These are phyloP conservation scores for Talaromyces sp. DNA, from an alignment of 2,329 filamentous ascomycete species.

Conservation along the genomic window DNA sequence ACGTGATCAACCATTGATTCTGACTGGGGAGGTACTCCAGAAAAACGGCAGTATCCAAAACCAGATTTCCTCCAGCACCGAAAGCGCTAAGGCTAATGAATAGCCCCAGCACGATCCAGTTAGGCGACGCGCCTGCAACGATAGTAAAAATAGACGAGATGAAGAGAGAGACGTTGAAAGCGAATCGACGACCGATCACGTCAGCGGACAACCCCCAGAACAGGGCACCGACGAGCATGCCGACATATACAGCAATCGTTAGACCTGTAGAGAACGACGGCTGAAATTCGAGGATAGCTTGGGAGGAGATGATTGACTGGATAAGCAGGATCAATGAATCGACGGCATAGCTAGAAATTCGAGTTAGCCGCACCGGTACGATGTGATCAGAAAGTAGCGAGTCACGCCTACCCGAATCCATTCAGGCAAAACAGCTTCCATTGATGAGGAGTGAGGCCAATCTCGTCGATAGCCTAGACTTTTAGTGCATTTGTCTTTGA, in stretches of 20 bases:
- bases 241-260: conserved; percentile 41
- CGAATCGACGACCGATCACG: conserved; percentile 63
- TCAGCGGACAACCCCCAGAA: conserved; percentile 69
- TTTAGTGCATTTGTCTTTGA: not conserved
- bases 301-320: conserved; percentile 33
- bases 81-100: conserved; percentile 64
- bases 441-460: conserved; percentile 54
- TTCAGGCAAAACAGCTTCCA: conserved; percentile 60
- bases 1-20: conserved; percentile 57
- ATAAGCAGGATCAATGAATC: conserved; percentile 38
- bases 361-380: not conserved
- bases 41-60: conserved; percentile 61
- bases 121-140: conserved; percentile 64
- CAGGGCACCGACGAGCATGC: conserved; percentile 46
- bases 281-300: conserved; percentile 26
- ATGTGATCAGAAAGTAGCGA: not conserved
- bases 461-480: conserved; percentile 48
- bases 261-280: conserved; percentile 33
- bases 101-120: conserved; percentile 61
- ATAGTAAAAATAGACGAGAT: conserved; percentile 61
- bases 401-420: conserved; percentile 50
- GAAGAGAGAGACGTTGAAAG: conserved; percentile 66
- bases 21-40: conserved; percentile 56
- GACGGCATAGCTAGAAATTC: conserved; percentile 24
- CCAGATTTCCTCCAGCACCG: conserved; percentile 61